Base-by-base conservation (phyloP, 2,329 filamentous ascomycete species). In the Penicillium sp. region DNA sequence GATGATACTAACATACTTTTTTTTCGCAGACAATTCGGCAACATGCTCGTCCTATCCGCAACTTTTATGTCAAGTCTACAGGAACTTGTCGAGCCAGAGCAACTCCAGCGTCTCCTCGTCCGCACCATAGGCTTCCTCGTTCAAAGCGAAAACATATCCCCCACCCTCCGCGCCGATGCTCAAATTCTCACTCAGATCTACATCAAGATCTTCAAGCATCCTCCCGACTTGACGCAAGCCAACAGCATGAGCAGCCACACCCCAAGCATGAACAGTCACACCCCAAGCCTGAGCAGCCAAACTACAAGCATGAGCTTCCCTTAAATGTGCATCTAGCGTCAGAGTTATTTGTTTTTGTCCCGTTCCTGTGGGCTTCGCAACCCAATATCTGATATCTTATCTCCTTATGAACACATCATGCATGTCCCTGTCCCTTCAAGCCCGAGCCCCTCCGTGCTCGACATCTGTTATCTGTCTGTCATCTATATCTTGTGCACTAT, bases 1-100 rank as follows among this genome's bases (percentile, higher is more conserved):
- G n/a, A 21, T 15, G 17, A 45, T 48, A 57, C 70, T 75, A 62
- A 76, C 59, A 15, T 21, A 25, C 51, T 57, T 58, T 46, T 58
- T 46, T 6, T 21, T 12, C 5, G 17, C 62, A 96, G 93, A 6
- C 94, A 99, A 91, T 99, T 95, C 80, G 93, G 94, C 58, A 97
- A 97, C 72, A 85, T 97, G 69, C 81, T 97, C 49, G 91, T 95
- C n/a, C 84, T 99, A 3, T 86, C 90, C 27, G 92, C 93, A 1
- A 89, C 89, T 4, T 93, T 86, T 74, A 84, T 82, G 61, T 89
- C 93, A 47, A 82, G 80, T 5, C 82, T 95, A 1, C 76, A 77
- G 6, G 72, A 78, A 6, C 83, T 86, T 31, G 81, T 96, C 21
- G 73, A 85, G 4, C 75, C 78, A 48, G 73, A 81, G 0, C 75